phyloP scores from a whole-genome alignment of 805 yeast species.

The Hemisphaericaspora nanyangensis region DNA sequence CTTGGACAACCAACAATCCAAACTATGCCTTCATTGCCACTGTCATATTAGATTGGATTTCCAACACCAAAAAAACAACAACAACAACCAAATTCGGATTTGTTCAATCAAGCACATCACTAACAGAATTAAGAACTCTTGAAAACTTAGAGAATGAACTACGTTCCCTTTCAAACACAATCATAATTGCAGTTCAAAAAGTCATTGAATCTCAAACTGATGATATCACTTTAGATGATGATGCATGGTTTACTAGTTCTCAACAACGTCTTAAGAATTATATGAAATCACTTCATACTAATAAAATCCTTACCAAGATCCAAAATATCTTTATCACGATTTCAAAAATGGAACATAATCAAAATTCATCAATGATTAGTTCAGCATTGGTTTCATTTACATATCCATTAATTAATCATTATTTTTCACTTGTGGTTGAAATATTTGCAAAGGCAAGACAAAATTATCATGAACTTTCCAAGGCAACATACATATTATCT shows the following conservation, averaged over 20 bases:
- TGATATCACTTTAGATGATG: slow-evolving; percentile 41
- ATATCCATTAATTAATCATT: slow-evolving; percentile 61
- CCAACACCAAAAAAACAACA: slow-evolving; percentile 11
- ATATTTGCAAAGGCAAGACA: slow-evolving; percentile 42
- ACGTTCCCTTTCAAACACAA: slow-evolving; percentile 51
- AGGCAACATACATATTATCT: slow-evolving; percentile 59
- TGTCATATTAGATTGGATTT: slow-evolving; percentile 46
- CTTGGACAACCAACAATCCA: slow-evolving; percentile 32
- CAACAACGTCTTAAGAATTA: slow-evolving; percentile 43
- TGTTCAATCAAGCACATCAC: slow-evolving; percentile 22
- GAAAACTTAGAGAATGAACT: slow-evolving; percentile 45
- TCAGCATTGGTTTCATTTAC: slow-evolving; percentile 53
- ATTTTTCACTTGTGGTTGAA: slow-evolving; percentile 43
- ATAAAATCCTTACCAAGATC: slow-evolving; percentile 32
- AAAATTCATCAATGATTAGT: slow-evolving; percentile 32
- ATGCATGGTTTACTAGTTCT: slow-evolving; percentile 60
- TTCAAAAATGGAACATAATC: slow-evolving; percentile 33
- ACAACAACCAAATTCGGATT: too few relatives aligned
- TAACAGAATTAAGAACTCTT: slow-evolving; percentile 14
- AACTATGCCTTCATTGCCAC: slow-evolving; percentile 45
- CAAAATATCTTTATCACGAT: slow-evolving; percentile 31
- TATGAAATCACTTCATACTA: slow-evolving; percentile 40
- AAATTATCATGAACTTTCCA: slow-evolving; percentile 52
- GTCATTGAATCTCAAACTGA: slow-evolving; percentile 35
- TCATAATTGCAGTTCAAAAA: slow-evolving; percentile 68